Evolutionary conservation across 768 basidiomycete genomes (phyloP), one percentile per base, ranked within the genome.

Genomic region (Tubosaeta sp.): DNA sequence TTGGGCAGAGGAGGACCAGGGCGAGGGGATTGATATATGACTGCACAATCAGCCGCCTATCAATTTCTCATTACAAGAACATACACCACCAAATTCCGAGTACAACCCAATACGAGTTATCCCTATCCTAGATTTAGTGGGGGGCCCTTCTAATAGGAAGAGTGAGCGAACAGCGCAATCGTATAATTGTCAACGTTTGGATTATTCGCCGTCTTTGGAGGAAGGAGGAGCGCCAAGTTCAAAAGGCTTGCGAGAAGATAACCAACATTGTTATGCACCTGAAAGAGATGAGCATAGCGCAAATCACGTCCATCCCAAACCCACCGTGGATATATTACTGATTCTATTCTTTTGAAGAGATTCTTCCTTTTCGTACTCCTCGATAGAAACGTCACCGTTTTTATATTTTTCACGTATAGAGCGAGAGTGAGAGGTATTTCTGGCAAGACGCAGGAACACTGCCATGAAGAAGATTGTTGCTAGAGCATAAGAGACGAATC

Each of bases 11-110:
- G 70, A 46, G 90, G 87, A 0, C 91, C 91, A 3, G 87, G 84
- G 9, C 91, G 82, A n/a, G 84, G 87, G 60, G 88, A 79, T 63
- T 94, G 91, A 65, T 82, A 91, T 44, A 92, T 78, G 58, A 93
- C 89, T 90, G 1, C 42, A 13, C 2, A 2, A 19, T 45, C 45
- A 53, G 34, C 24, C 30, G 22, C 22, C 0, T 22, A 1, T 11
- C 8, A 30, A 45, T 19, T 12, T 18, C 12, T 25, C 6, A 10
- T 5, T 14, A 19, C 12, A 24, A 35, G 32, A 1, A 69, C 85
- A 43, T 69, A 90, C 88, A 90, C 91, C 91, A 94, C 83, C 91
- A 93, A 44, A 91, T 82, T 8, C 90, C 90, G 9, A 76, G 73
- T 1, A 92, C 40, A 12, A 94, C 86, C 89, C 86, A 86, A 56